Base-by-base conservation (phyloP, 2,329 filamentous ascomycete genomes). In the Neonectria magnoliae region DNA sequence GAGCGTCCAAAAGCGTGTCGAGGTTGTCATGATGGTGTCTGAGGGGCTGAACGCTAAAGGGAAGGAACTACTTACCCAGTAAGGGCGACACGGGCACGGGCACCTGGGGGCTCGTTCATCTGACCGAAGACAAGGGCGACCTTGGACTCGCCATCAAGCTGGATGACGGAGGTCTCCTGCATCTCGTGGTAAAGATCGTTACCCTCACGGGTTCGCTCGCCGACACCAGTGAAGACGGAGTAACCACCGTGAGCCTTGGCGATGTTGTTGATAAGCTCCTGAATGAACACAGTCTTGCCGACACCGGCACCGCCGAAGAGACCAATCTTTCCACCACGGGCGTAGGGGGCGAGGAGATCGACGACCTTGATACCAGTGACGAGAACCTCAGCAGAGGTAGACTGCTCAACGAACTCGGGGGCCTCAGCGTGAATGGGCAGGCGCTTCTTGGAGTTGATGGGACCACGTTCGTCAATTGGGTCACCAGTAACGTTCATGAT, bases 151-250 rank as follows among this genome's bases (percentile, higher is more conserved):
- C 96, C 96, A 73, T 99, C 96, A 75, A 99, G 93, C 85, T 99
- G 91, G 85, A 99, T 99, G 89, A 99, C 96, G 81, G 93, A 93
- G 76, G 96, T 99, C 88, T 99, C 95, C 89, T 98, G 96, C 96
- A 99, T 99, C 90, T 99, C 96, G 87, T 99, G 95, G 92, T 99
- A 99, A 89, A 99, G 85, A 91, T 99, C 96, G 91, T 99, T 99
- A 90, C 96, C 96, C 91, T 99, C 96, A 93, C 96, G 96, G 82
- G 96, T 99, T 89, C 96, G 95, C 92, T 99, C 96, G 83, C 96
- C 96, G 85, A 99, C 96, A 95, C 96, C 96, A 81, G 94, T 97
- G 92, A 99, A 99, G 82, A 99, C 96, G 75, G 96, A 99, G 93
- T 97, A 99, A 97, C 96, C 96, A 97, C 96, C 96, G 88, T 99